phyloP scores from a whole-genome alignment of 2,329 filamentous ascomycete species.

The Orbilia oligospora region DNA sequence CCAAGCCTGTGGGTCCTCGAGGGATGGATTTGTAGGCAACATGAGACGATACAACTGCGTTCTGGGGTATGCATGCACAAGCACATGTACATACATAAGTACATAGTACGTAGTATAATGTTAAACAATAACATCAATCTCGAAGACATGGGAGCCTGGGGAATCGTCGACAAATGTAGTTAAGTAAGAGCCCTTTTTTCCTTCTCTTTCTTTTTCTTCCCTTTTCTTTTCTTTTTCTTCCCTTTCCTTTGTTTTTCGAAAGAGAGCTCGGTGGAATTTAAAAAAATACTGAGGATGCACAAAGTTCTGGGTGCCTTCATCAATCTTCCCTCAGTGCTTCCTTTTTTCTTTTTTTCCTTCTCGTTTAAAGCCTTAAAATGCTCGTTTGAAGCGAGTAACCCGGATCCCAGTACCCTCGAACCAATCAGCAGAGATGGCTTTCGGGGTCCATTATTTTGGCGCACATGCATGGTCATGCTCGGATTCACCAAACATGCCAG shows the following conservation, averaged over 20 bases:
- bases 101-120: no score
- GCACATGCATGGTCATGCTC: slow-evolving; percentile 48
- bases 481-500: slow-evolving; percentile 34
- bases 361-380: slow-evolving; percentile 55
- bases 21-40: background rate
- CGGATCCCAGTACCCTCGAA: slow-evolving; percentile 13
- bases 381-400: slow-evolving; percentile 51
- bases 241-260: background rate
- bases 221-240: background rate
- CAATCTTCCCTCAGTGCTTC: slow-evolving; percentile 1
- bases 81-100: slow-evolving; percentile 9
- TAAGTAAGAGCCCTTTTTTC: slow-evolving; percentile 4
- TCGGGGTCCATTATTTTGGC: slow-evolving; percentile 12
- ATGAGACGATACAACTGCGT: slow-evolving; percentile 14
- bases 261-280: slow-evolving; percentile 5
- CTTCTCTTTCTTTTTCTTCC: no score
- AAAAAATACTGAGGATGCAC: background rate
- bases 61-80: background rate
- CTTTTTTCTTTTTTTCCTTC: slow-evolving; percentile 38
- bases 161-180: slow-evolving; percentile 16
- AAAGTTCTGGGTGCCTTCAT: slow-evolving; percentile 11
- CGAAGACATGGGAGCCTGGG: slow-evolving; percentile 30
- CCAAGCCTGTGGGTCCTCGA: slow-evolving; percentile 1
- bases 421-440: slow-evolving; percentile 35
- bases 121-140: background rate